These are phyloP conservation scores for Brassica cretica DNA, from an alignment of 345 rosid species.

Conservation along the genomic window DNA sequence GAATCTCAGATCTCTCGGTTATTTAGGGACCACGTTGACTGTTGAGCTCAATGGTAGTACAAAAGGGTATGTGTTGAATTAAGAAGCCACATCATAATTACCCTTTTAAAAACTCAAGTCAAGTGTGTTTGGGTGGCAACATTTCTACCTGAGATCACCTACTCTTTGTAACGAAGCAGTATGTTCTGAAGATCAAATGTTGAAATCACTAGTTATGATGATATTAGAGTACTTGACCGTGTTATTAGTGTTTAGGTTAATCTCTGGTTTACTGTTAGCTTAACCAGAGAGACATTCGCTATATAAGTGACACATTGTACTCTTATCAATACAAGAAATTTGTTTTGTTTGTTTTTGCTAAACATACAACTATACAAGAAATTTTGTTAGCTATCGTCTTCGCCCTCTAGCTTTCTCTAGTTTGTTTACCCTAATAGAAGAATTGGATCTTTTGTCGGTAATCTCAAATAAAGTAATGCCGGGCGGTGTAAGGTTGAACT, in stretches of 20 bases:
- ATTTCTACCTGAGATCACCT: constrained; percentile 4
- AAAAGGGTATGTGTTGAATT: background rate
- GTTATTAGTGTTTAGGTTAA: too few species aligned
- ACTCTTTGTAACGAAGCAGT: constrained; percentile 19
- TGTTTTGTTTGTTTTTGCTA: too few species aligned
- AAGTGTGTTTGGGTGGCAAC: constrained; percentile 19
- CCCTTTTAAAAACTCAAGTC: background rate
- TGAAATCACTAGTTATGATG: background rate
- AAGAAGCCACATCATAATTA: background rate
- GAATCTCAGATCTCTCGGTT: background rate
- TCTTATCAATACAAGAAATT: background rate
- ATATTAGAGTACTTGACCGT: too few species aligned
- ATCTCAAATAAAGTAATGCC: too few species aligned
- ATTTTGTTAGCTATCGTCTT: background rate
- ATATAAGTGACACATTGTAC: too few species aligned
- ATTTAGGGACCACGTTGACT: background rate
- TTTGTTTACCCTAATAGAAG: background rate
- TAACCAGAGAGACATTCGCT: too few species aligned
- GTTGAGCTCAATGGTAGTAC: background rate
- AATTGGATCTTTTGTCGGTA: background rate
- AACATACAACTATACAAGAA: background rate
- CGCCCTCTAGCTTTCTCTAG: background rate
- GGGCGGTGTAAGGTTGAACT: background rate
- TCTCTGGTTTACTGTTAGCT: too few species aligned
- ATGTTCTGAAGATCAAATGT: background rate